A percentile compares a stretch with the other conserved stretches of the same genome.
Conservation (phyloP, 2,329 filamentous ascomycete genomes). For the Colletotrichum falcatum region DNA sequence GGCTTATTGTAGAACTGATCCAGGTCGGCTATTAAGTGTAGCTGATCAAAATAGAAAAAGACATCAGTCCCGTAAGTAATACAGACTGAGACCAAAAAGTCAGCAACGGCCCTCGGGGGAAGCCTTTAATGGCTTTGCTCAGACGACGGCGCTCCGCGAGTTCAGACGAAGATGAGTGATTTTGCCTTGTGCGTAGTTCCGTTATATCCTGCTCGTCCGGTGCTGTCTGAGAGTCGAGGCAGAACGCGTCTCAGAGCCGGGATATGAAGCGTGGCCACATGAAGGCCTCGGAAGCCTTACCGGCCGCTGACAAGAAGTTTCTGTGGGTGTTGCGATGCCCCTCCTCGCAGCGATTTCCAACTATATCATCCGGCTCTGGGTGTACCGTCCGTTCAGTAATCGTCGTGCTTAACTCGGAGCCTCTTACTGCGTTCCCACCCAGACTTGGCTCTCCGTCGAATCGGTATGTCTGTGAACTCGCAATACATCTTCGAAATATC, state of each 20-base stretch:
- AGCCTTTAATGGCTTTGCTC: constrained; percentile 43
- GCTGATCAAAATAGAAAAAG: constrained; percentile 50
- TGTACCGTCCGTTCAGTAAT: neutral
- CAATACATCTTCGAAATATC: constrained; percentile 47
- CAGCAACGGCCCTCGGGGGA: constrained; percentile 47
- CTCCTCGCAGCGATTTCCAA: neutral
- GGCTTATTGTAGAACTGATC: constrained; percentile 45
- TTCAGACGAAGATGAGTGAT: constrained; percentile 36
- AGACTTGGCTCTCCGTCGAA: constrained; percentile 38
- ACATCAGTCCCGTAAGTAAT: constrained; percentile 46
- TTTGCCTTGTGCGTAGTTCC: constrained; percentile 42
- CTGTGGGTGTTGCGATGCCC: neutral
- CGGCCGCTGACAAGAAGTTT: constrained; percentile 35
- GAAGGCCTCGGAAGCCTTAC: constrained; percentile 42
- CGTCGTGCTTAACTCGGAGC: constrained; percentile 26
- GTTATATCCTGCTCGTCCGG: constrained; percentile 43
- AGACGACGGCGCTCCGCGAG: constrained; percentile 43
- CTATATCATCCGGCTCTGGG: neutral
- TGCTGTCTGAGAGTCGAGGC: constrained; percentile 42
- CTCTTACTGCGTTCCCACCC: neutral
- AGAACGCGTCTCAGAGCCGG: constrained; percentile 46
- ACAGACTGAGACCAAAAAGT: constrained; percentile 48
- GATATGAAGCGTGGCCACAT: constrained; percentile 48
- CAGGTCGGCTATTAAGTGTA: constrained; percentile 44
- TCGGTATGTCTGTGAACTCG: constrained; percentile 43